Base-by-base conservation (phyloP, 495 filamentous ascomycete species). In the Podospora conica region DNA sequence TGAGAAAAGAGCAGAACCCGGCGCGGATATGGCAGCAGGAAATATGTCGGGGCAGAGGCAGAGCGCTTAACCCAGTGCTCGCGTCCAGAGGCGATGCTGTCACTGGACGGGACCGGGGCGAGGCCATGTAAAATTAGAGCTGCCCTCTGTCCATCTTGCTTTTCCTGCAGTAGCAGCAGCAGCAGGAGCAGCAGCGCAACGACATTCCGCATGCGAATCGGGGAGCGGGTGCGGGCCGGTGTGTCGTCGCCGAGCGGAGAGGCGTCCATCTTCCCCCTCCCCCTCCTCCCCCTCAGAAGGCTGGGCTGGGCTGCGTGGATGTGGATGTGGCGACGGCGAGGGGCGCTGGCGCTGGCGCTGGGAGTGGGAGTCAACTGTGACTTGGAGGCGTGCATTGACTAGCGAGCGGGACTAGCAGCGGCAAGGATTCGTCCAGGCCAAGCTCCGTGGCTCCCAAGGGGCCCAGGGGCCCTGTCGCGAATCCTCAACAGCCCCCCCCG, bases 51-150 rank as follows among this genome's bases (percentile, higher is more conserved):
- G 48, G 56, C 68, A 63, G 70, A 66, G 64, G 65, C 65, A 65
- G 60, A 71, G 73, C 75, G 75, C 75, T 76, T 76, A 76, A 71
- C 61, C 40, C 40, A 48, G 6, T 48, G 40, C 40, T 18, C 40
- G 40, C 40, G 40, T 48, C 40, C 53, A 54, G 56, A 63, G 56
- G 63, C 66, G 67, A 15, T 62, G 65, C 70, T 71, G 72, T 74
- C 70, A 77, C 69, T 76, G 75, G 75, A 73, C 71, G 64, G 55
- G 40, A 53, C 21, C 61, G 64, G 60, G 58, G 61, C 54, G 33
- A 70, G 58, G 64, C 65, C 68, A 68, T 72, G 71, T 75, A 74
- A 76, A 69, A 76, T 76, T 69, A 73, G 70, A 73, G 67, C 40
- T 40, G 15, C 12, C 28, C 66, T 57, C 71, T 68, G 64, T 29